phyloP scores from a whole-genome alignment of 2,329 filamentous ascomycete species.

The Dactylellina drechsleri region DNA sequence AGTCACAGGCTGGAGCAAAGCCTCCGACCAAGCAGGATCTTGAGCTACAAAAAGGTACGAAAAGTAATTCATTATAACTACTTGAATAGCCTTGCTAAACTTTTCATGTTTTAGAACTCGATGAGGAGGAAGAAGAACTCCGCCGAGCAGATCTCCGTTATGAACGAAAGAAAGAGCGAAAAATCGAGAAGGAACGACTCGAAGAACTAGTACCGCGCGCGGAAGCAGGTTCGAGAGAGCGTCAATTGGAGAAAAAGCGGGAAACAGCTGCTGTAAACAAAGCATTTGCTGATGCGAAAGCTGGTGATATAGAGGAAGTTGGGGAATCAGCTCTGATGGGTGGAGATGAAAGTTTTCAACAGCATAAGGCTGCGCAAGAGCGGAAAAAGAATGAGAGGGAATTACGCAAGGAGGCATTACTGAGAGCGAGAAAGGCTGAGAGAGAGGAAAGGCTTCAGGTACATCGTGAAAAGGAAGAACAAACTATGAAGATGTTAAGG shows the following conservation, averaged over 20 bases:
- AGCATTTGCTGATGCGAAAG: conserved; percentile 73
- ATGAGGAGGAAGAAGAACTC: conserved; percentile 66
- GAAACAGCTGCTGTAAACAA: conserved; percentile 78
- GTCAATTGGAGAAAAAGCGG: conserved; percentile 84
- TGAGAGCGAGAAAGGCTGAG: conserved; percentile 79
- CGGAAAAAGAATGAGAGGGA: conserved; percentile 85
- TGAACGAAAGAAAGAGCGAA: conserved; percentile 73
- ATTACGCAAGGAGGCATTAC: conserved; percentile 80
- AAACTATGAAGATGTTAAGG: conserved; percentile 82
- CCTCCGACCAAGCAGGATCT: conserved; percentile 81
- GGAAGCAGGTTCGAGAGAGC: conserved; percentile 82
- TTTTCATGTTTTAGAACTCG: conserved; percentile 62
- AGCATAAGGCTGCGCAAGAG: conserved; percentile 72
- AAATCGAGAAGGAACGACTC: conserved; percentile 74
- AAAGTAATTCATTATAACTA: conserved; percentile 58
- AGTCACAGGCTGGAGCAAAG: conserved; percentile 65
- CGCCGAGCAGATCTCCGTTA: conserved; percentile 68
- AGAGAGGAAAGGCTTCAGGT: conserved; percentile 78
- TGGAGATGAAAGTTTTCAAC: conserved; percentile 73
- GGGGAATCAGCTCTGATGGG: conserved; percentile 81
- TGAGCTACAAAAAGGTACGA: conserved; percentile 64
- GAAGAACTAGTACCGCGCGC: conserved; percentile 86
- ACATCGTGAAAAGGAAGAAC: conserved; percentile 80
- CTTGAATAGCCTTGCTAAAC: conserved; percentile 57
- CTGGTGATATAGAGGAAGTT: conserved; percentile 69